phyloP scores from a whole-genome alignment of 2,329 filamentous ascomycete species.

The Gaeumannomyces tritici region DNA sequence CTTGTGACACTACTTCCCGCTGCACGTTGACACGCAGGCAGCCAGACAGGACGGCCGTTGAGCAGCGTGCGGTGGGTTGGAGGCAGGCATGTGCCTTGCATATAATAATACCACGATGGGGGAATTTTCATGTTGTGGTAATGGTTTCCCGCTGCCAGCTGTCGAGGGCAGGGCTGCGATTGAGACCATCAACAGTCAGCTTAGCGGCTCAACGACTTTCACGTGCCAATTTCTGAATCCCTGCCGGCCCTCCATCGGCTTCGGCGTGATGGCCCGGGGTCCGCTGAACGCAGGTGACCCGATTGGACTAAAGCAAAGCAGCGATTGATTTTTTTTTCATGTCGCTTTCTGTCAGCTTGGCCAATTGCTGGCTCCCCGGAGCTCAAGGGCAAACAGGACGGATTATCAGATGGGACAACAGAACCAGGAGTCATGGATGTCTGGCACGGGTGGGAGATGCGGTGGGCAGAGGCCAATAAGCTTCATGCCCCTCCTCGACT shows the following conservation, averaged over 20 bases:
- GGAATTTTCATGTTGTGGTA: no score
- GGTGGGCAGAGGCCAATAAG: neutral
- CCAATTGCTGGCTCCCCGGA: neutral
- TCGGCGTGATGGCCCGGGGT: neutral
- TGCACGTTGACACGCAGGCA: neutral
- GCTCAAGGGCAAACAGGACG: neutral
- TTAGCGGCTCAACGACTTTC: neutral
- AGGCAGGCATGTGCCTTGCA: neutral
- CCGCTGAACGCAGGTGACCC: neutral
- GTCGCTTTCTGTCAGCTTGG: neutral
- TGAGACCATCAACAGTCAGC: neutral
- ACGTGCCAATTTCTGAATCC: neutral
- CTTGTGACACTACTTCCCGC: neutral
- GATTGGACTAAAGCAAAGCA: neutral
- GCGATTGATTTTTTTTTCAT: no score
- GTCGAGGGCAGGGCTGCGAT: neutral
- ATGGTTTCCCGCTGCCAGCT: no score
- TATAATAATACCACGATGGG: neutral
- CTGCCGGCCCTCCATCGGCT: neutral
- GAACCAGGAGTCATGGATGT: conserved; percentile 1
- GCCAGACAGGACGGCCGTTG: neutral
- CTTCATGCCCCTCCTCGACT: neutral
- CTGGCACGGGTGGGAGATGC: no score
- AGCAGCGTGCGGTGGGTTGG: no score
- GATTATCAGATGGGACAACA: conserved; percentile 3